These are phyloP conservation scores for Ophiostoma ulmi DNA, from an alignment of 2,329 filamentous ascomycete species.

Conservation along the genomic window DNA sequence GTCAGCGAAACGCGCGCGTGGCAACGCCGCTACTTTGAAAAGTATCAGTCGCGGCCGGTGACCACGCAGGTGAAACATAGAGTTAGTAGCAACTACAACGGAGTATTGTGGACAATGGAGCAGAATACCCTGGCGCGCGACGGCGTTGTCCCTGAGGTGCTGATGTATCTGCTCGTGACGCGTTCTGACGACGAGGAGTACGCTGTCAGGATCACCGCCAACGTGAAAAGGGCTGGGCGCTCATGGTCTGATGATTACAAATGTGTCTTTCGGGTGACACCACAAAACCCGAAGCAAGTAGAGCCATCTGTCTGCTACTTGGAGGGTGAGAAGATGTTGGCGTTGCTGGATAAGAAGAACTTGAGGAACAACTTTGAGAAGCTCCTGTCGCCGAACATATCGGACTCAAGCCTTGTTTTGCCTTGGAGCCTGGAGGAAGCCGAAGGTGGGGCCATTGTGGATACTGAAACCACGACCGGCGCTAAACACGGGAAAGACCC, in stretches of 20 bases:
- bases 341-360: too few species aligned
- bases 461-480: too few species aligned
- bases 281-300: too few species aligned
- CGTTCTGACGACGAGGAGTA: constrained; percentile 21
- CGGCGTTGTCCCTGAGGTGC: constrained; percentile 19
- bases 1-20: constrained; percentile 12
- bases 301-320: too few species aligned
- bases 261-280: too few species aligned
- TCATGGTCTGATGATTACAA: neutral
- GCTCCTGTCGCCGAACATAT: too few species aligned
- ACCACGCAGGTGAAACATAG: neutral
- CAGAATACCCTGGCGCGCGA: constrained; percentile 17
- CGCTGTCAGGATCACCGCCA: constrained; percentile 19
- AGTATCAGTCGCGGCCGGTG: constrained; percentile 17
- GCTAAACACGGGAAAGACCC: too few species aligned
- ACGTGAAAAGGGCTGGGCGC: neutral
- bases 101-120: constrained; percentile 19
- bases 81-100: constrained; percentile 8
- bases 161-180: constrained; percentile 21
- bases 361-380: too few species aligned
- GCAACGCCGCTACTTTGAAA: constrained; percentile 18
- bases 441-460: too few species aligned
- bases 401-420: too few species aligned
- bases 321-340: too few species aligned
- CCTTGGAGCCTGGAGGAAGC: too few species aligned